Conservation (phyloP, 1,284 basidiomycete genomes). For the Stereum hirsutum region DNA sequence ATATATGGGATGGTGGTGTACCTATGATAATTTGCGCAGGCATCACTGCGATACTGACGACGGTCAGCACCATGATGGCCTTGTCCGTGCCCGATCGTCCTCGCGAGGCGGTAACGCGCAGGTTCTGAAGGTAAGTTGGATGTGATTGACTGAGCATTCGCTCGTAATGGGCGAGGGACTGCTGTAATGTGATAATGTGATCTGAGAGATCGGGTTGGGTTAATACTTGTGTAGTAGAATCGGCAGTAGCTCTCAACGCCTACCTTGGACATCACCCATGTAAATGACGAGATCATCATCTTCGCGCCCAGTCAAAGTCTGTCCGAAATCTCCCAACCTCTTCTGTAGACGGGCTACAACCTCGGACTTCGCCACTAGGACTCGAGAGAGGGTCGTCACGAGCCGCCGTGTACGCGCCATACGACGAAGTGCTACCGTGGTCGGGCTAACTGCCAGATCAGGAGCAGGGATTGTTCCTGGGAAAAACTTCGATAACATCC, state of each 20-base stretch:
- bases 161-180: constrained; percentile 84
- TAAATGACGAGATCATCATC: constrained; percentile 76
- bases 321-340: constrained; percentile 37
- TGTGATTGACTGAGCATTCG: constrained; percentile 84
- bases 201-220: constrained; percentile 39
- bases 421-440: constrained; percentile 43
- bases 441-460: constrained; percentile 18
- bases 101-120: constrained; percentile 54
- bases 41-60: constrained; percentile 63
- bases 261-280: constrained; percentile 89
- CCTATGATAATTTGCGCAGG: constrained; percentile 60
- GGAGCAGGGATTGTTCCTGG: constrained; percentile 5
- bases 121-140: constrained; percentile 75
- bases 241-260: constrained; percentile 10
- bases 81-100: constrained; percentile 60
- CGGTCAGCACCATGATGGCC: constrained; percentile 58
- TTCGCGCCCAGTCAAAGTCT: constrained; percentile 25
- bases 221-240: background rate
- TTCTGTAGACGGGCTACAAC: constrained; percentile 79
- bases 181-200: constrained; percentile 85
- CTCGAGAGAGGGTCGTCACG: constrained; percentile 73
- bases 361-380: constrained; percentile 78
- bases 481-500: constrained; percentile 3
- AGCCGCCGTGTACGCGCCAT: constrained; percentile 79
- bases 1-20: constrained; percentile 19